A percentile compares a stretch with the other conserved stretches of the same genome.
phyloP scores from a whole-genome alignment of 2,329 filamentous ascomycete genomes.

The Colletotrichum siamense region DNA sequence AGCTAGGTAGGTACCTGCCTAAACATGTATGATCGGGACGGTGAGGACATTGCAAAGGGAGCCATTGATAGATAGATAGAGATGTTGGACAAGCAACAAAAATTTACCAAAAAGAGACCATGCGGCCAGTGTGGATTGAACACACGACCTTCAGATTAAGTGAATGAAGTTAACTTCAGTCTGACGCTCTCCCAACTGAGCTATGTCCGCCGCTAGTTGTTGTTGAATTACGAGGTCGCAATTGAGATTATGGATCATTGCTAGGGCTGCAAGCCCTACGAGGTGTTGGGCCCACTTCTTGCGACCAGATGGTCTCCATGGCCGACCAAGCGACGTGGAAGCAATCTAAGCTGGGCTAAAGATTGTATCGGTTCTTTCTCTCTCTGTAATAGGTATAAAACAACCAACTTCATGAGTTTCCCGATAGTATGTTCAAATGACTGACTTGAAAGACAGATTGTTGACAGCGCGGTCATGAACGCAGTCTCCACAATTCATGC shows the following conservation, averaged over 20 bases:
- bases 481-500: not conserved
- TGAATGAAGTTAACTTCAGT: constrained; percentile 20
- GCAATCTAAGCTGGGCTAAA: rapidly evolving
- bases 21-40: not conserved
- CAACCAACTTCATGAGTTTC: not conserved
- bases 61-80: rapidly evolving
- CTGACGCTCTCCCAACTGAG: constrained; percentile 23
- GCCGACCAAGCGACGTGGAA: not conserved
- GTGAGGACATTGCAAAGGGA: not conserved
- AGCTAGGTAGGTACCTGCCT: no score
- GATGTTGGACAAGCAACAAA: not conserved
- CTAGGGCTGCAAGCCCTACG: constrained; percentile 1
- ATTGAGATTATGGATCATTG: not conserved
- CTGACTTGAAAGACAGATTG: not conserved
- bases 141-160: constrained; percentile 19
- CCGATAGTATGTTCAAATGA: not conserved
- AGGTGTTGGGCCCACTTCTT: not conserved
- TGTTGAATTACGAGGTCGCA: rapidly evolving
- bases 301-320: not conserved
- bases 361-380: not conserved
- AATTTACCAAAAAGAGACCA: not conserved
- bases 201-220: constrained; percentile 17
- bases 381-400: rapidly evolving
- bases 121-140: constrained; percentile 23
- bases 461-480: rapidly evolving